phyloP scores from a whole-genome alignment of 352 stramenopile species.

The Detonula confervacea region DNA sequence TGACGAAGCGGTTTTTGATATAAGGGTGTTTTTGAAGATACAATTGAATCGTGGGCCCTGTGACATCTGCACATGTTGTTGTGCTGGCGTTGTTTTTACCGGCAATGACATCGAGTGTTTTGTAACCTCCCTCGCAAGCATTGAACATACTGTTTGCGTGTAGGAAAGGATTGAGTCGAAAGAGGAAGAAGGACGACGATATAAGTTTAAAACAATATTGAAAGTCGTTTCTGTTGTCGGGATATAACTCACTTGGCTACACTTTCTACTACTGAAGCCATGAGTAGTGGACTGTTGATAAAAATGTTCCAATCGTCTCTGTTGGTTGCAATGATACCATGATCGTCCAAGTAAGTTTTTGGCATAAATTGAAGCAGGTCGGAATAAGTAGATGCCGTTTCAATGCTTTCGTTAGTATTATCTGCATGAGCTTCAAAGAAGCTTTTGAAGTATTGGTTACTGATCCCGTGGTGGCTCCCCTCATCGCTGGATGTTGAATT shows the following conservation, averaged over 20 bases:
- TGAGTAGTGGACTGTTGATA: not conserved
- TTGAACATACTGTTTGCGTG: not conserved
- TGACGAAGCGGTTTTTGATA: not conserved
- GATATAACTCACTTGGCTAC: not conserved
- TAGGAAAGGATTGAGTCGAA: not conserved
- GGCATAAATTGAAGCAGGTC: not conserved
- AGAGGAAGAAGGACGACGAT: not conserved
- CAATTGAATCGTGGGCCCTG: not conserved
- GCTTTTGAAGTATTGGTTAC: too few relatives aligned
- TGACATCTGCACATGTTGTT: not conserved
- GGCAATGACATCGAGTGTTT: not conserved
- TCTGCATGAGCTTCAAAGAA: too few relatives aligned
- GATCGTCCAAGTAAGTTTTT: not conserved
- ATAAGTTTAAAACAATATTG: not conserved
- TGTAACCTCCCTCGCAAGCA: not conserved
- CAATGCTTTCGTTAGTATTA: not conserved
- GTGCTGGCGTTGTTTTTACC: not conserved
- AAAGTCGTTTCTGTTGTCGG: too few relatives aligned
- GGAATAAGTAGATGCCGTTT: not conserved
- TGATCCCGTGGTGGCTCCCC: too few relatives aligned
- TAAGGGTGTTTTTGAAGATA: not conserved
- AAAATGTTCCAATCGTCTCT: not conserved
- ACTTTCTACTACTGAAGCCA: not conserved
- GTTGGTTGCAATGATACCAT: not conserved
- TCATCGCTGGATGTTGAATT: too few relatives aligned